Conservation (phyloP, 164 flowering plant species). For the Magnolia officinalis region DNA sequence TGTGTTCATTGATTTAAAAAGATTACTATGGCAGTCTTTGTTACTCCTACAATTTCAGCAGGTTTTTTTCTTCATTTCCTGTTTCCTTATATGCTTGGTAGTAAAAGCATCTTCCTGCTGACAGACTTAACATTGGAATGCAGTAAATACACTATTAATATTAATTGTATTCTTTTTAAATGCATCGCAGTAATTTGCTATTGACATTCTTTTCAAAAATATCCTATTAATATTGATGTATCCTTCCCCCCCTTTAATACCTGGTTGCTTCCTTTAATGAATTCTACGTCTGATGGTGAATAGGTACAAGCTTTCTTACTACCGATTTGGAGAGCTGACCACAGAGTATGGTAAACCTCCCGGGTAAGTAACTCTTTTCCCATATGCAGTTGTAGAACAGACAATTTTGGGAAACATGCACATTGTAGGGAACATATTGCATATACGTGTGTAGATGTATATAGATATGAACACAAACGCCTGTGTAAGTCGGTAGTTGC, state of each 20-base stretch:
- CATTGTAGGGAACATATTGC: not conserved
- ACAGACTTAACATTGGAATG: too few species aligned
- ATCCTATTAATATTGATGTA: not conserved
- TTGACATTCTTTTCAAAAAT: too few species aligned
- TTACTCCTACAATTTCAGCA: not conserved
- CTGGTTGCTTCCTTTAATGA: not conserved
- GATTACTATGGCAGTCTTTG: too few species aligned
- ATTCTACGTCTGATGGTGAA: slow-evolving; percentile 11
- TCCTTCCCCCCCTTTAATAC: not conserved
- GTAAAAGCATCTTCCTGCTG: not conserved
- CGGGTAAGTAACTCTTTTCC: slow-evolving; percentile 45
- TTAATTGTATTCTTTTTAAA: not conserved
- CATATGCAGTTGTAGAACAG: too few species aligned
- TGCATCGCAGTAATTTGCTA: too few species aligned
- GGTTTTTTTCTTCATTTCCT: not conserved
- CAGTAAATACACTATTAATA: not conserved
- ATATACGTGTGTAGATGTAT: too few species aligned
- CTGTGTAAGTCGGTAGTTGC: too few species aligned
- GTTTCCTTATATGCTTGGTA: not conserved
- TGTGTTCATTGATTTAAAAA: too few species aligned
- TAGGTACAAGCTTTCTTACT: slow-evolving; percentile 96
- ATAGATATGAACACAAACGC: too few species aligned
- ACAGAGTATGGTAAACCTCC: slow-evolving; percentile 94
- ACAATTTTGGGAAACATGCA: not conserved
- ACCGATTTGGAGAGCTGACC: slow-evolving; percentile 90